These are phyloP conservation scores for Cucumis cinereus DNA, from an alignment of 306 rosid genomes.

Conservation along the genomic window DNA sequence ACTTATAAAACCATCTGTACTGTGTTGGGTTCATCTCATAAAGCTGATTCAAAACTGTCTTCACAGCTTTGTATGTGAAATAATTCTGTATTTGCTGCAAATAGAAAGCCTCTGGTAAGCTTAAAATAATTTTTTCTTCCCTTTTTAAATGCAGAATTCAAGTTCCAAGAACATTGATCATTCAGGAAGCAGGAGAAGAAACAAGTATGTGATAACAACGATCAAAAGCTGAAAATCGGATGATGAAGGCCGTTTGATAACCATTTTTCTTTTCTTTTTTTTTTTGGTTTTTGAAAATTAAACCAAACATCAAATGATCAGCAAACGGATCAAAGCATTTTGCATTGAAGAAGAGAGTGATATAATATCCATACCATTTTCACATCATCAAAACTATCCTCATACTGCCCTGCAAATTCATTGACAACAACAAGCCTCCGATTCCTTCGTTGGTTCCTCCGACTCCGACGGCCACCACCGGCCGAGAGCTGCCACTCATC, in stretches of 20 bases:
- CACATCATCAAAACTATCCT: constrained; percentile 74
- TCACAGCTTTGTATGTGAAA: constrained; percentile 87
- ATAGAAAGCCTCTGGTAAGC: background rate
- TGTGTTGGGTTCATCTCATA: constrained; percentile 95
- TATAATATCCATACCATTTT: constrained; percentile 39
- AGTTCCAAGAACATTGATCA: background rate
- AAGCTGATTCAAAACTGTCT: constrained; percentile 84
- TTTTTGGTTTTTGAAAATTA: no score
- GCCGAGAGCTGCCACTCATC: constrained; percentile 43
- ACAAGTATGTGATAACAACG: background rate
- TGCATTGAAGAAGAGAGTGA: background rate
- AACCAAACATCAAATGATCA: no score
- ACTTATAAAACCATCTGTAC: constrained; percentile 86
- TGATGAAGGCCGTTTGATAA: no score
- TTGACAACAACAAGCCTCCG: constrained; percentile 34
- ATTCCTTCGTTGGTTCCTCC: constrained; percentile 42
- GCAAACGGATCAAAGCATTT: background rate
- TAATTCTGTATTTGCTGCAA: constrained; percentile 86
- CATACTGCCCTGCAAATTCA: constrained; percentile 85
- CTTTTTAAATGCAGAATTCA: background rate
- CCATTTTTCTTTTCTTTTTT: no score
- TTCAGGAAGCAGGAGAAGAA: background rate
- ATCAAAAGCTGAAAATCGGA: background rate
- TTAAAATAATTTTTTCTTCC: background rate
- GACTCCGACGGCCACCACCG: constrained; percentile 20